Base-by-base conservation (phyloP, 352 stramenopile species). In the Phytophthora ramorum region DNA sequence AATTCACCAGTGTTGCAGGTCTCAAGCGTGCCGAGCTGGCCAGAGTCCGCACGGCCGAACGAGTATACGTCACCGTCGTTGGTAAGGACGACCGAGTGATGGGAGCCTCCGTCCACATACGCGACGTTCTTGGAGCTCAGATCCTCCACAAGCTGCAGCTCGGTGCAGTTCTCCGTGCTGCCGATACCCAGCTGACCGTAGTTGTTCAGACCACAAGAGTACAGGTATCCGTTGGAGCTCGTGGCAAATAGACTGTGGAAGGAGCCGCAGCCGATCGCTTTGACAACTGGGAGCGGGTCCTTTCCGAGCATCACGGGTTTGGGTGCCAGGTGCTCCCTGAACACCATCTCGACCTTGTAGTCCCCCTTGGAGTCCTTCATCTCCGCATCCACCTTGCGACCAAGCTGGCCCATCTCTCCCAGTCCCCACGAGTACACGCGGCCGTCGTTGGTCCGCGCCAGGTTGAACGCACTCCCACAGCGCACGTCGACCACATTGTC, bases 151-250 rank as follows among this genome's bases (percentile, higher is more conserved):
- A 95, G 81, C 63, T 92, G 81, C 40, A 91, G 60, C 50, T 85
- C 78, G 4, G 55, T 63, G 58, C 75, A 83, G 68, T 95, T 95
- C 26, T 83, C 81, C 28, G 79, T 91, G 72, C 91, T 89, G 16
- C 96, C 95, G 43, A 98, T 76, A n/a, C 97, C 97, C 19, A 99
- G 66, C 71, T 99, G 97, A 9, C 97, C 97, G 76, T 99, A 99
- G 56, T 98, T 97, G 84, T 99, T 99, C 5, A 98, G 81, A 5
- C 97, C 97, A 51, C 81, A 93, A 6, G 87, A 82, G 79, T 97
- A 99, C 4, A 99, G 70, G 58, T 91, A 89, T 26, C 87, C 87
- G 44, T 85, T 90, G 24, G 73, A 55, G 37, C 76, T 82, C 26
- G 86, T 53, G 17, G 73, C 71, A 10, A 97, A 82, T 12, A 98